Base-by-base conservation (phyloP, 441 rosid genomes). In the Populus hybrid region DNA sequence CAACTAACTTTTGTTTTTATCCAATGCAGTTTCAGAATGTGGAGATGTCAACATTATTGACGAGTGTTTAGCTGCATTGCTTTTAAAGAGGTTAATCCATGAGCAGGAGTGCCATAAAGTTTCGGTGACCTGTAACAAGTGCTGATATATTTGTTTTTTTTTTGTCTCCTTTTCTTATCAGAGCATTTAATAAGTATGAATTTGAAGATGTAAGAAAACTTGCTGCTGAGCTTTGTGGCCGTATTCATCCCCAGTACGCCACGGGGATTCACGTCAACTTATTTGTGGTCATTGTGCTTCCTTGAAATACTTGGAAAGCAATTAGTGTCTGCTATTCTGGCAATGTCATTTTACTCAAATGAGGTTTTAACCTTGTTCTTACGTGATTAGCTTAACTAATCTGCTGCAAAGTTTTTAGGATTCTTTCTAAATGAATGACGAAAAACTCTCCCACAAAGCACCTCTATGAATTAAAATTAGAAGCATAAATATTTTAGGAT, bases 181-280 rank as follows among this genome's bases (percentile, higher is more conserved):
- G 98, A 88, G 94, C 98, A 77, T 87, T 89, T 88, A 86, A 85
- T 74, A 87, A 83, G 81, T 87, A 79, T 38, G 97, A 95, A 77
- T 92, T 87, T 84, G 95, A 93, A 86, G 98, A 93, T 82, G 97
- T 92, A 64, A 81, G 92, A 42, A 95, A 90, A 87, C 97, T 93
- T 74, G 88, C 97, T 63, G 99, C 99, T 73, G 98, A 95, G 86
- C 92, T 95, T 61, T 95, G 92, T 87, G 99, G 99, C 28, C 98
- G 97, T 71, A 84, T 92, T 78, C 95, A 89, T 88, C 97, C 97
- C 56, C 87, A 87, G 99, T 93, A 82, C 45, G 38, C 77, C 29
- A 71, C 50, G 12, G 26, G 50, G 56, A 36, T 69, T 71, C 77
- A 29, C 12, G 31, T 61, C 76, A 12, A 71, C 72, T 71, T 71